A percentile compares a stretch with the other conserved stretches of the same genome.
phyloP scores from a whole-genome alignment of 768 basidiomycete genomes.

The Suillus cothurnatus region DNA sequence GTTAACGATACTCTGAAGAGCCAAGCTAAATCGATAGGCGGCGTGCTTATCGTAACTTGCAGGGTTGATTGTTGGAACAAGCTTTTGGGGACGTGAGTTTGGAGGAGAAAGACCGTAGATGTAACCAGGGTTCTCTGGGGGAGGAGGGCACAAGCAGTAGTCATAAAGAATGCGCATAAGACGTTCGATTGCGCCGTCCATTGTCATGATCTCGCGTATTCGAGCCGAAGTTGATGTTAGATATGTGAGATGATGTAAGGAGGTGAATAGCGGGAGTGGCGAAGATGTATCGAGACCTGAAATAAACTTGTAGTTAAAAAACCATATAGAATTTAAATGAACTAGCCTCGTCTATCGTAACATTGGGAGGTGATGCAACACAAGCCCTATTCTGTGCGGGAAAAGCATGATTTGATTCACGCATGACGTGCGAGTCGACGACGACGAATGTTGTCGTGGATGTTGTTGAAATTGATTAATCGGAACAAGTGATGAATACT shows the following conservation, averaged over 20 bases:
- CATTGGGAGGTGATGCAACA: conserved; percentile 94
- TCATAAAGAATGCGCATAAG: conserved; percentile 91
- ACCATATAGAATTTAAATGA: neutral
- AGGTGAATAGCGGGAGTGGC: conserved; percentile 81
- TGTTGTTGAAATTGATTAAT: neutral
- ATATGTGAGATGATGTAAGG: conserved; percentile 93
- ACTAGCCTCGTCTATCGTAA: conserved; percentile 90
- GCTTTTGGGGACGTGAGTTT: conserved; percentile 54
- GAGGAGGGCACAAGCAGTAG: conserved; percentile 81
- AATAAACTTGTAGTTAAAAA: conserved; percentile 12
- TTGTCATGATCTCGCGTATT: conserved; percentile 97
- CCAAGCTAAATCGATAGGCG: conserved; percentile 87
- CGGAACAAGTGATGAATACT: conserved; percentile 15
- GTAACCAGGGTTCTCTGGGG: conserved; percentile 73
- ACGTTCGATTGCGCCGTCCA: conserved; percentile 96
- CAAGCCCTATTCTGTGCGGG: conserved; percentile 94
- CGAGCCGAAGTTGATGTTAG: conserved; percentile 96
- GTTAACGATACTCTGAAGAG: conserved; percentile 96
- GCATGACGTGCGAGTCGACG: conserved; percentile 53
- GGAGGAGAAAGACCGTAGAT: conserved; percentile 81
- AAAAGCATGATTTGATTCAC: conserved; percentile 94
- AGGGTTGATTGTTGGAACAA: conserved; percentile 65
- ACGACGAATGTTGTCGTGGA: conserved; percentile 16
- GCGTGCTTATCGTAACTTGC: conserved; percentile 77
- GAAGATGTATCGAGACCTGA: conserved; percentile 57